Evolutionary conservation across 192 early-diverging fungal species (phyloP), one percentile per base, ranked within the genome.

Genomic region (Backusella mclennaniae): DNA sequence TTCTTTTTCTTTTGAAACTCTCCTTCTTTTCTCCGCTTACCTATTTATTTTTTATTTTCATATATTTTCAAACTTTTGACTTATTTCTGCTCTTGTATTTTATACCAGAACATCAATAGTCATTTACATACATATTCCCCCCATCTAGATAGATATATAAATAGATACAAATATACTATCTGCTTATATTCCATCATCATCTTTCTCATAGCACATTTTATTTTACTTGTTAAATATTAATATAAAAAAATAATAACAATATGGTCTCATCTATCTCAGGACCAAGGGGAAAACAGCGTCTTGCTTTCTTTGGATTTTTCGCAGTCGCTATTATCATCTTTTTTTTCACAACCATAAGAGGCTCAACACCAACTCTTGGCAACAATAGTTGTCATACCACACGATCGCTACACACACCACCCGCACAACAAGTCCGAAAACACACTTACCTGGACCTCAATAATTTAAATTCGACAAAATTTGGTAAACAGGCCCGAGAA

Each of bases 371-470:
- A 59, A 29, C 56, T 63, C 56, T 63, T 63, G 44, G 46, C 35
- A 56, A 17, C 29, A 46, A 36, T 46, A 46, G 52, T 59, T 73
- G 73, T 59, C 73, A 73, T 17, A 73, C 41, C 33, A 46, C 73
- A 35, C 53, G 53, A 1, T 73, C 73, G 17, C n/a, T 73, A 6
- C 31, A 73, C 46, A 53, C 52, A 29, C 53, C 41, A 35, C 53
- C 33, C 7, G 15, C 52, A 23, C 33, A 35, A 9, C 52, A 52
- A 52, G 31, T 35, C 23, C 26, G 73, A 59, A 35, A 46, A 17
- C n/a, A 35, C 53, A 73, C 33, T 21, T 63, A 73, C 35, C 53
- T 49, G 5, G 49, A 80, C 73, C 75, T 80, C 15, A 80, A 80
- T 67, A 36, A 49, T 56, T 69, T 80, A 26, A 80, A 76, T 69